Evolutionary conservation across 2,329 filamentous ascomycete species (phyloP).

Genomic region (Aspergillus sp.): DNA sequence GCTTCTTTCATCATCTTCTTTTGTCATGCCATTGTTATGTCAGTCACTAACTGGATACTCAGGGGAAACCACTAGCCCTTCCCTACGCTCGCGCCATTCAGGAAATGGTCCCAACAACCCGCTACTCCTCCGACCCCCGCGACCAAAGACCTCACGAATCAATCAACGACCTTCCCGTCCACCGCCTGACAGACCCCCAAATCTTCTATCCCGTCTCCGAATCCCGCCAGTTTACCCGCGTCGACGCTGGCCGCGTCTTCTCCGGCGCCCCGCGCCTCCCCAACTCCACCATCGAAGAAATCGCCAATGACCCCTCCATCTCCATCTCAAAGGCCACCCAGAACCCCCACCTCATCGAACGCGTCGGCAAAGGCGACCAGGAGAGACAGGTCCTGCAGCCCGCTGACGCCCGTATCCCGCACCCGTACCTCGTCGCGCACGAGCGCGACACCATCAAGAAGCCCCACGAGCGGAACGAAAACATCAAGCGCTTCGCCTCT

Average conservation of each 20-base stretch:
- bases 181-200: slow-evolving; percentile 48
- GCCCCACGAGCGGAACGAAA: slow-evolving; percentile 27
- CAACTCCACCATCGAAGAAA: slow-evolving; percentile 14
- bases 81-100: slow-evolving; percentile 72
- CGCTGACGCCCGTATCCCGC: slow-evolving; percentile 57
- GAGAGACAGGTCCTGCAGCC: slow-evolving; percentile 50
- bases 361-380: slow-evolving; percentile 36
- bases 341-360: slow-evolving; percentile 31
- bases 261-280: slow-evolving; percentile 36
- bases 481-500: slow-evolving; percentile 36
- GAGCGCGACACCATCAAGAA: slow-evolving; percentile 39
- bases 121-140: slow-evolving; percentile 27
- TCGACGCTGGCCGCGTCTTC: slow-evolving; percentile 59
- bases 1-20: slow-evolving; percentile 4
- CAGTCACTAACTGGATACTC: slow-evolving; percentile 12
- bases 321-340: slow-evolving; percentile 23
- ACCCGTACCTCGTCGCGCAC: slow-evolving; percentile 51
- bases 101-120: slow-evolving; percentile 70
- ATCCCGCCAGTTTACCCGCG: slow-evolving; percentile 58
- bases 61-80: slow-evolving; percentile 66
- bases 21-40: slow-evolving; percentile 7
- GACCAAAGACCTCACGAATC: slow-evolving; percentile 49
- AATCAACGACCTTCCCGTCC: slow-evolving; percentile 58
- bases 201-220: slow-evolving; percentile 59
- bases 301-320: slow-evolving; percentile 27